These are phyloP conservation scores for Aphanomyces astaci DNA, from an alignment of 352 stramenopile species.

Conservation along the genomic window DNA sequence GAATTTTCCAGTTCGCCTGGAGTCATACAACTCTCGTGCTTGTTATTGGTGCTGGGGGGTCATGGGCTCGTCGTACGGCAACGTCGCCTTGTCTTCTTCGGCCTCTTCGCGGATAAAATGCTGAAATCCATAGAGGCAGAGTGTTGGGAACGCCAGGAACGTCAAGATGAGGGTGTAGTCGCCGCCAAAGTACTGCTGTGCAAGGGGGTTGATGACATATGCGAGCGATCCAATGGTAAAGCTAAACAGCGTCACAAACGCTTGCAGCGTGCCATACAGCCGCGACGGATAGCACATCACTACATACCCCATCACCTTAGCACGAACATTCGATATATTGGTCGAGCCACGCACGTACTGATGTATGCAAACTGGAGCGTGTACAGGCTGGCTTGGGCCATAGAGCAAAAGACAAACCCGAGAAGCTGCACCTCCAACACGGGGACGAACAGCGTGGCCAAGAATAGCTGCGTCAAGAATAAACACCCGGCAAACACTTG, in stretches of 20 bases:
- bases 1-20: no score
- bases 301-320: no score
- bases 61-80: conserved; percentile 20
- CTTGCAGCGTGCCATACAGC: conserved; percentile 68
- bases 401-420: conserved; percentile 64
- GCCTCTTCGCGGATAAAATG: conserved; percentile 42
- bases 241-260: conserved; percentile 58
- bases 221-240: conserved; percentile 65
- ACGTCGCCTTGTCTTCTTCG: conserved; percentile 34
- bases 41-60: not conserved
- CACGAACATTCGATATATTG: not conserved
- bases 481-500: conserved; percentile 59
- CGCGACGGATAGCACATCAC: conserved; percentile 76
- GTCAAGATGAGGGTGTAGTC: conserved; percentile 55
- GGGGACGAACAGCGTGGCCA: conserved; percentile 50
- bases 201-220: conserved; percentile 68
- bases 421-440: conserved; percentile 49
- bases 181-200: conserved; percentile 54
- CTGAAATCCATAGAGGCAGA: conserved; percentile 59
- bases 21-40: not conserved
- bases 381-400: conserved; percentile 69
- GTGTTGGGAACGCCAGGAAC: conserved; percentile 43
- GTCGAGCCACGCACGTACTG: conserved; percentile 33
- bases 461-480: conserved; percentile 54
- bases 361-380: conserved; percentile 81